phyloP scores from a whole-genome alignment of 164 flowering plant genomes.

The Umbilicus rupestris region DNA sequence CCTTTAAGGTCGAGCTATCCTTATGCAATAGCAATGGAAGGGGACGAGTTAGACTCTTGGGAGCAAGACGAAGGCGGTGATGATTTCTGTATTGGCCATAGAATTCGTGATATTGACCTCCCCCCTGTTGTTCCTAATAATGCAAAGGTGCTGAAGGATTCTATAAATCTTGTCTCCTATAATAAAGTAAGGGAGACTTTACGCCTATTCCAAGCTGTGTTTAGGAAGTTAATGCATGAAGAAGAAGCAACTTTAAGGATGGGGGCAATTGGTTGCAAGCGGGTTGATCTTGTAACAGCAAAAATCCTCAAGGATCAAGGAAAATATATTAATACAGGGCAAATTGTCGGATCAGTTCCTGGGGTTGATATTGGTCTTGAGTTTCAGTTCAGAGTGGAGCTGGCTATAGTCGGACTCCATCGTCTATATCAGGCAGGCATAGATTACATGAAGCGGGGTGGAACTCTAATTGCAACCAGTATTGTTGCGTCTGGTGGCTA shows the following conservation, averaged over 20 bases:
- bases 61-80: conserved; percentile 15
- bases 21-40: conserved; percentile 11
- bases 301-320: conserved; percentile 37
- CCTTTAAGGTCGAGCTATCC: conserved; percentile 11
- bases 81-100: conserved; percentile 11
- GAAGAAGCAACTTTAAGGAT: conserved; percentile 44
- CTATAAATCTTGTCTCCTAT: conserved; percentile 22
- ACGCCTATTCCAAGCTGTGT: conserved; percentile 49
- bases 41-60: conserved; percentile 14
- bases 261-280: conserved; percentile 10
- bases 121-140: conserved; percentile 31
- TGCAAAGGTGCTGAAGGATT: conserved; percentile 13
- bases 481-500: conserved; percentile 78
- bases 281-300: conserved; percentile 42
- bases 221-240: conserved; percentile 56
- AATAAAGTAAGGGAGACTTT: conserved; percentile 62
- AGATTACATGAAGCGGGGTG: conserved; percentile 42
- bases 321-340: conserved; percentile 40
- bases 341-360: conserved; percentile 59
- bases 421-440: conserved; percentile 61
- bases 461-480: conserved; percentile 45
- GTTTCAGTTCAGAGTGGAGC: conserved; percentile 81
- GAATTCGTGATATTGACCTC: conserved; percentile 17
- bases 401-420: conserved; percentile 71
- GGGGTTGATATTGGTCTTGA: conserved; percentile 93